A percentile compares a stretch with the other conserved stretches of the same genome.
Conservation (phyloP, 306 rosid species). For the Lagenaria siceraria region DNA sequence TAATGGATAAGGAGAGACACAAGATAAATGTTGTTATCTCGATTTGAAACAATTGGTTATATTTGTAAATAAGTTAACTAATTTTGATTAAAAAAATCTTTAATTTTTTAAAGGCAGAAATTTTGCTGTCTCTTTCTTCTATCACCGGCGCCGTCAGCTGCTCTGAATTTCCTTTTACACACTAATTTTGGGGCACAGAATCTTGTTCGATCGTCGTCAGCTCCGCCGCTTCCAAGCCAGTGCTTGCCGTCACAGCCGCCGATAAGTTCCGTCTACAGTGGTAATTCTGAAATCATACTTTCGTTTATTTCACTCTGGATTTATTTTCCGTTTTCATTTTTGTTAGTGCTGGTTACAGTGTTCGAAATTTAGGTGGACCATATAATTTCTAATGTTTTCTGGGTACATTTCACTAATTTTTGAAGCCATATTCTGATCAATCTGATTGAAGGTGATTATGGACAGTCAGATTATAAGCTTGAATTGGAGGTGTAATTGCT, state of each 20-base stretch:
- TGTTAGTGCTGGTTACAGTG: neutral
- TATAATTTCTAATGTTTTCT: neutral
- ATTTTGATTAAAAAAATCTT: too few relatives aligned
- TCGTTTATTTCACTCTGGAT: neutral
- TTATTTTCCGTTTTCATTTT: neutral
- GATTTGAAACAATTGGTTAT: too few relatives aligned
- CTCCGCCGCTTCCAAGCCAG: neutral
- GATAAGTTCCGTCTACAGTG: neutral
- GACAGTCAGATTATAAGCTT: conserved; percentile 30
- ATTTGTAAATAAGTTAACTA: too few relatives aligned
- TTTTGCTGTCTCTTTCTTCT: too few relatives aligned
- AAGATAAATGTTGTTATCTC: too few relatives aligned
- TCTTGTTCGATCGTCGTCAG: neutral
- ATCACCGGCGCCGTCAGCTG: too few relatives aligned
- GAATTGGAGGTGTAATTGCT: conserved; percentile 20
- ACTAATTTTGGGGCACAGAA: neutral
- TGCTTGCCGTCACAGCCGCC: neutral
- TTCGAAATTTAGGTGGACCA: neutral
- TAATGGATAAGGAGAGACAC: too few relatives aligned
- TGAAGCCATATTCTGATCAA: conserved; percentile 2
- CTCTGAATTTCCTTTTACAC: too few relatives aligned
- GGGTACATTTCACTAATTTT: neutral
- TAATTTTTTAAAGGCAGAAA: too few relatives aligned
- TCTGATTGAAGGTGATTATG: conserved; percentile 38
- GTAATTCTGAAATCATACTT: neutral